phyloP scores from a whole-genome alignment of 306 rosid species.

The Luffa aegyptiaca region DNA sequence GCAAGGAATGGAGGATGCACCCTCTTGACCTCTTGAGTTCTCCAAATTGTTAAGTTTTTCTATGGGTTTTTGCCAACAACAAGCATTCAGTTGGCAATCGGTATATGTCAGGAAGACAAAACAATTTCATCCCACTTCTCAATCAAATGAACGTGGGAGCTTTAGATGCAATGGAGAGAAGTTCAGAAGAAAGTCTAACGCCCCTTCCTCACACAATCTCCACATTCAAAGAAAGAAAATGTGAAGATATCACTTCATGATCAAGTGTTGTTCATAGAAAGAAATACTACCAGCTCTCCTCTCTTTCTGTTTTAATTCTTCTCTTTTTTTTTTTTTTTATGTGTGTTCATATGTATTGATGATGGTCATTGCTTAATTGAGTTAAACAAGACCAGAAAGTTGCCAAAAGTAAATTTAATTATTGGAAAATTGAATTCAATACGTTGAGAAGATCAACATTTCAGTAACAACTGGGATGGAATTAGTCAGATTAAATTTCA shows the following conservation, averaged over 20 bases:
- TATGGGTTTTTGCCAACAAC: background rate
- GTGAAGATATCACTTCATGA: background rate
- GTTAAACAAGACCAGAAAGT: background rate
- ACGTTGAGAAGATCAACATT: background rate
- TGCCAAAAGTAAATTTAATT: background rate
- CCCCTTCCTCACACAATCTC: background rate
- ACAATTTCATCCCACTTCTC: background rate
- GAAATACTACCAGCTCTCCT: background rate
- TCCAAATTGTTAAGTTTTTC: background rate
- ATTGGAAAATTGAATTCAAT: background rate
- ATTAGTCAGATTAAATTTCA: slow-evolving; percentile 4
- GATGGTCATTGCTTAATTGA: background rate
- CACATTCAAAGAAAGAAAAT: background rate
- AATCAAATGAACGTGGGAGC: background rate
- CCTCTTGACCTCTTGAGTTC: background rate
- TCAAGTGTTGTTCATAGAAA: background rate
- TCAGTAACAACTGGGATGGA: background rate
- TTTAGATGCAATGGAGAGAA: background rate
- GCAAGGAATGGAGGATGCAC: background rate
- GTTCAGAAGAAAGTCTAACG: background rate
- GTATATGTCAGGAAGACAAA: background rate
- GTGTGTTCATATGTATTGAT: background rate
- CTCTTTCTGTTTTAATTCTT: background rate
- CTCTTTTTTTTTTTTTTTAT: background rate
- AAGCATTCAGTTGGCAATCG: background rate